Conservation (phyloP, 1,139 yeast species). For the Scheffersomyces lignicola region DNA sequence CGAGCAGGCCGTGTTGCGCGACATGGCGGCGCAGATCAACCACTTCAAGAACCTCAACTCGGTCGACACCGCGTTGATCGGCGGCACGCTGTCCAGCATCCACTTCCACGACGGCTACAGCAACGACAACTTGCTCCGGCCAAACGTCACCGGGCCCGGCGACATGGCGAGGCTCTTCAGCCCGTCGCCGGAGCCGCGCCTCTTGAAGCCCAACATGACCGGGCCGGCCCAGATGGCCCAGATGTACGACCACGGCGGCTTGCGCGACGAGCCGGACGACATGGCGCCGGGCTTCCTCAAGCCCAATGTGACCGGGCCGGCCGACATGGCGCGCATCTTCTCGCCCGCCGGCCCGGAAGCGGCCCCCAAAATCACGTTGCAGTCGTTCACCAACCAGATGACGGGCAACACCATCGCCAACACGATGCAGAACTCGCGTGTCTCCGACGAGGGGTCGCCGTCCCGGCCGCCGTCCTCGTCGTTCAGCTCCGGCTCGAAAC, state of each 20-base stretch:
- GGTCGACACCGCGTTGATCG: slow-evolving; percentile 65
- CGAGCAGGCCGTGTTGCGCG: slow-evolving; percentile 60
- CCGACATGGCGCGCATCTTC: slow-evolving; percentile 36
- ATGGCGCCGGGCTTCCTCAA: slow-evolving; percentile 17
- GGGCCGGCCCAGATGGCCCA: slow-evolving; percentile 54
- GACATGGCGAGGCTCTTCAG: slow-evolving; percentile 33
- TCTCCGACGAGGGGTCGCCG: slow-evolving; percentile 19
- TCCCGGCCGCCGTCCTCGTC: slow-evolving; percentile 23
- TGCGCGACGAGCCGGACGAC: slow-evolving; percentile 5
- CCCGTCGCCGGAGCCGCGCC: slow-evolving; percentile 23
- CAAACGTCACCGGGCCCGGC: slow-evolving; percentile 58
- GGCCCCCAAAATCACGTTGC: slow-evolving; percentile 34
- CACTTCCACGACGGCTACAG: slow-evolving; percentile 27
- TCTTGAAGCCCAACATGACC: slow-evolving; percentile 53
- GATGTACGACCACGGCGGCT: slow-evolving; percentile 10
- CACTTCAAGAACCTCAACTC: slow-evolving; percentile 63
- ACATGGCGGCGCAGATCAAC: slow-evolving; percentile 65
- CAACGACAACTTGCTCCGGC: slow-evolving; percentile 33
- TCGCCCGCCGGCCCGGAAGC: slow-evolving; percentile 17
- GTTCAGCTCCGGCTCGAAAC: slow-evolving; percentile 16
- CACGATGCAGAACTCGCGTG: slow-evolving; percentile 33
- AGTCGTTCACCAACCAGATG: slow-evolving; percentile 47
- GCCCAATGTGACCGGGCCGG: slow-evolving; percentile 42
- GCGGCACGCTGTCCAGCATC: slow-evolving; percentile 54
- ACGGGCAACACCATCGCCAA: slow-evolving; percentile 43